Evolutionary conservation across 2,329 filamentous ascomycete species (phyloP).

Genomic region (Penicillium decumbens): DNA sequence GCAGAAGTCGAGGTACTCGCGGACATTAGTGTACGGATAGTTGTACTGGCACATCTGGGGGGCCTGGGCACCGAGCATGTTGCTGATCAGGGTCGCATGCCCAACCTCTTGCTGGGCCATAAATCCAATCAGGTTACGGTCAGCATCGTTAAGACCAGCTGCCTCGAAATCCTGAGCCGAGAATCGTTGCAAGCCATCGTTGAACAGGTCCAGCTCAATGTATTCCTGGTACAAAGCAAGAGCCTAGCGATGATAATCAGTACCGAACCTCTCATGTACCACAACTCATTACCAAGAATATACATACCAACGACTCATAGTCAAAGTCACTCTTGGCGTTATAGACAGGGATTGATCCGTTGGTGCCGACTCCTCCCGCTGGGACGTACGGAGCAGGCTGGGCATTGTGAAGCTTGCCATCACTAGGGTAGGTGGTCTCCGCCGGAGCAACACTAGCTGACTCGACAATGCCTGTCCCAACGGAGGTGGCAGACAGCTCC

Average conservation of each 20-base stretch:
- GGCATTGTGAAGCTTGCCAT: conserved; percentile 63
- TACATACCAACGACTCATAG: conserved; percentile 62
- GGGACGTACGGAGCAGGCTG: conserved; percentile 70
- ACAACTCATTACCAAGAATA: neutral
- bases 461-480: conserved; percentile 56
- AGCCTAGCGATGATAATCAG: conserved; percentile 34
- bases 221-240: conserved; percentile 76
- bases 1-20: conserved; percentile 76
- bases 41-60: conserved; percentile 75
- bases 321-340: conserved; percentile 77
- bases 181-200: conserved; percentile 67
- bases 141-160: conserved; percentile 63
- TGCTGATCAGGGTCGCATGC: conserved; percentile 70
- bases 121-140: conserved; percentile 66
- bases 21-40: conserved; percentile 70
- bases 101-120: conserved; percentile 75
- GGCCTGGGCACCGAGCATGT: conserved; percentile 68
- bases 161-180: conserved; percentile 64
- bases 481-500: conserved; percentile 50
- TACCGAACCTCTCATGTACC: neutral
- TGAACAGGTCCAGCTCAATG: conserved; percentile 80
- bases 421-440: conserved; percentile 65
- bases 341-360: conserved; percentile 71
- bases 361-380: conserved; percentile 69
- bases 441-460: conserved; percentile 53